Evolutionary conservation across 305 asterid genomes (phyloP), one percentile per base, ranked within the genome.

Genomic region (Striga hermonthica): DNA sequence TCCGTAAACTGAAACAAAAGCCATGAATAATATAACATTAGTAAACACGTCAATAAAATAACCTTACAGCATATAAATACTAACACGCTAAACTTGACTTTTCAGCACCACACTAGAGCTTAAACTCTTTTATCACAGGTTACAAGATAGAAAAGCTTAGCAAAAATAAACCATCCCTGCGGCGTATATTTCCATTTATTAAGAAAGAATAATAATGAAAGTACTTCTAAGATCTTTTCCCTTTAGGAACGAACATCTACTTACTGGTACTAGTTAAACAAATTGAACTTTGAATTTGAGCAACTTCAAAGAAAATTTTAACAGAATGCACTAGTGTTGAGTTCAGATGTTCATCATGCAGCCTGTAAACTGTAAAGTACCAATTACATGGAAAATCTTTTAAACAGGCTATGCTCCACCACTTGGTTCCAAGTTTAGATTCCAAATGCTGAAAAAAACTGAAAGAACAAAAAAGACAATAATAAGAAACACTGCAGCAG

Each of bases 1-100:
- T 93, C 76, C 81, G 77, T 28, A 86, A 80, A 78, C 99, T 93
- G 91, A 71, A 79, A 70, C 69, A 67, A 73, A 45, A 75, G 55
- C 45, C 72, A 75, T 55, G 55, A 60, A 69, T 37, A 64, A 52
- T 67, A 71, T 67, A 60, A 11, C 62, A 65, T 8, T 62, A 55
- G 64, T 60, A 45, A 68, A 60, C 55, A 55, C 34, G 66, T 15
- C 45, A 52, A 69, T 53, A 49, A 5, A 68, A 60, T 34, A 66
- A 60, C 64, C 9, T 16, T 63, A 62, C 37, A 70, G 31, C 68
- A 62, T 56, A 63, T 31, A 69, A 53, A 64, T 34, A 68, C 67
- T 68, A 63, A 59, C 53, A 53, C 6, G 43, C 15, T 49, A 43
- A 41, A 38, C 55, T 43, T 14, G 52, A 70, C 74, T 44, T 44